Base-by-base conservation (phyloP, 352 stramenopile species). In the Globisporangium emineosum region DNA sequence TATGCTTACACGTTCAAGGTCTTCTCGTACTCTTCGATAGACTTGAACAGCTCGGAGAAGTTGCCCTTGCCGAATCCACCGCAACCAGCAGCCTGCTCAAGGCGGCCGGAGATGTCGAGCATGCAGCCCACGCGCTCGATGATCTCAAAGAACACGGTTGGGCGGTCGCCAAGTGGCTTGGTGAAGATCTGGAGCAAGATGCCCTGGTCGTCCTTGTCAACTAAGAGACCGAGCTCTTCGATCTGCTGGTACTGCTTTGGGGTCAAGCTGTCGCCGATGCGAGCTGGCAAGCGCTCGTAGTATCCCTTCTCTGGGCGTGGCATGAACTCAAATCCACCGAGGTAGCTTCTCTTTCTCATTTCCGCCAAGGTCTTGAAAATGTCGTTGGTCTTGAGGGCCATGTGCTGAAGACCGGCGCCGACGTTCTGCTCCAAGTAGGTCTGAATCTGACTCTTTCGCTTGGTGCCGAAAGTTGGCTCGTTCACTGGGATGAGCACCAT, bases 351-450 rank as follows among this genome's bases (percentile, higher is more conserved):
- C 73, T 89, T 83, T 56, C 79, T 81, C 83, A 94, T 94, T 62
- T 91, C 85, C 21, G 64, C 73, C 59, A 98, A 75, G 15, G 96
- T 98, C 25, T 85, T 69, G 72, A 99, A 98, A 65, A 99, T 98
- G 75, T 99, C 94, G 71, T 96, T 72, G 2, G 94, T 98, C 73
- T 98, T 98, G 56, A 98, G 81, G n/a, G 96, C 96, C 72, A 99
- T 93, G 82, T 99, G 95, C 82, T 99, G 96, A 43, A 99, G 76
- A 32, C 96, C 96, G 5, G 91, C 62, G 29, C 96, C 96, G 37
- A 97, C 89, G 71, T 99, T 98, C 73, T 98, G 91, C 78, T 98
- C 91, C 9, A 99, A 64, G 71, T 97, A 99, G 8, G 94, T 98
- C 75, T 98, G 92, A 67, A 98, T 98, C 75, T 98, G 93, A 66